These are phyloP conservation scores for Alternaria triticimaculans DNA, from an alignment of 2,329 filamentous ascomycete species.

Conservation along the genomic window DNA sequence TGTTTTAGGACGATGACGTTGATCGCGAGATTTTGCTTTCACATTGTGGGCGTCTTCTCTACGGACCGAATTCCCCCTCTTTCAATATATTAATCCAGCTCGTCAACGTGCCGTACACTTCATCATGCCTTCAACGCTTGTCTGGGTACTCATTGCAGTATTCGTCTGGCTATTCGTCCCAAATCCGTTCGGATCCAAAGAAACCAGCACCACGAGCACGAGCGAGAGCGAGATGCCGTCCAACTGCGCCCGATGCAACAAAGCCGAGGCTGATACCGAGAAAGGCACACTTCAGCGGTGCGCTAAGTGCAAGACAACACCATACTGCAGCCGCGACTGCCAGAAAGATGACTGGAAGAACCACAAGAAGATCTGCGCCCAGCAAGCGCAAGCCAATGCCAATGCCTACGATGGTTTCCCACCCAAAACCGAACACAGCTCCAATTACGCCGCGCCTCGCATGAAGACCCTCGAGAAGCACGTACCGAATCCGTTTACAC, in stretches of 20 bases:
- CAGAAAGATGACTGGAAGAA: slow-evolving; percentile 43
- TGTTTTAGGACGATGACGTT: too few relatives aligned
- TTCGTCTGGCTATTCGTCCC: not conserved
- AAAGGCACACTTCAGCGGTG: slow-evolving; percentile 28
- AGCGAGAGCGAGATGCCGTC: too few relatives aligned
- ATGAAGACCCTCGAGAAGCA: slow-evolving; percentile 21
- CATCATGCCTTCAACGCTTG: not conserved
- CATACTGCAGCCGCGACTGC: slow-evolving; percentile 45
- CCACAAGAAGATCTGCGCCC: slow-evolving; percentile 42
- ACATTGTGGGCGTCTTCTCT: not conserved
- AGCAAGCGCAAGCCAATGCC: not conserved
- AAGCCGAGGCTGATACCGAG: slow-evolving; percentile 16
- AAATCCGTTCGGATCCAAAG: not conserved
- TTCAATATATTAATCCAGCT: not conserved
- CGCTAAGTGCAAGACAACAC: slow-evolving; percentile 34
- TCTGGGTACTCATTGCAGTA: not conserved
- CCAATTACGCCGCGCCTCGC: slow-evolving; percentile 2
- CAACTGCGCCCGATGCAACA: slow-evolving; percentile 23
- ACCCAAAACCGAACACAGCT: slow-evolving; percentile 5
- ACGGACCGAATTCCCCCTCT: not conserved
- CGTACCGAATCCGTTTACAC: slow-evolving; percentile 31
- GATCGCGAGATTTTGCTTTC: too few relatives aligned
- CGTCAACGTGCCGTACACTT: not conserved
- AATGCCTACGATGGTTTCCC: not conserved
- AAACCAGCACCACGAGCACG: not conserved